A percentile compares a stretch with the other conserved stretches of the same genome.
Evolutionary conservation across 2,329 filamentous ascomycete species (phyloP).

Genomic region (Colletotrichum graminicola): DNA sequence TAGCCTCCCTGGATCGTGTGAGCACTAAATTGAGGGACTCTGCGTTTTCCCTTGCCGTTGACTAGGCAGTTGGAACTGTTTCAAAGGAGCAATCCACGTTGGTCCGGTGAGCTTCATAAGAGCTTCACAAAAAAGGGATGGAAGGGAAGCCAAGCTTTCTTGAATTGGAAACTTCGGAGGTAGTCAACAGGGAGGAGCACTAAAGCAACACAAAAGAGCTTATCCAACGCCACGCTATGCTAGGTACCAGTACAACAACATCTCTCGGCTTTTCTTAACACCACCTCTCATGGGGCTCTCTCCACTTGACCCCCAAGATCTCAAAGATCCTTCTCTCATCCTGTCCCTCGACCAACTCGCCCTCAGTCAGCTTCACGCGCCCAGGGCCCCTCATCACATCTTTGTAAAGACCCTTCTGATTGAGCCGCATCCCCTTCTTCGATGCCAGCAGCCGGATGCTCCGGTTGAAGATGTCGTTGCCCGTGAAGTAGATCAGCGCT

Average conservation of each 20-base stretch:
- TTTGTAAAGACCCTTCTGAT: slow-evolving; percentile 83
- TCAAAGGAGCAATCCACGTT: neutral
- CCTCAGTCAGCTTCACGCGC: slow-evolving; percentile 73
- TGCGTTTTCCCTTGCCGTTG: too few relatives aligned
- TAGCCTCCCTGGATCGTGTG: too few relatives aligned
- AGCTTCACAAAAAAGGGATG: neutral
- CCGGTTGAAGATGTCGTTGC: slow-evolving; percentile 94
- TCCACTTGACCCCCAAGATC: slow-evolving; percentile 85
- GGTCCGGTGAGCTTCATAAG: neutral
- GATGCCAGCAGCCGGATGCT: slow-evolving; percentile 84
- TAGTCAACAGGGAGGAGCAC: neutral
- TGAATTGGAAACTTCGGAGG: neutral
- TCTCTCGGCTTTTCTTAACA: slow-evolving; percentile 61
- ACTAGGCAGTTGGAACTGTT: neutral
- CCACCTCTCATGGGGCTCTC: slow-evolving; percentile 80
- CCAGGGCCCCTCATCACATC: slow-evolving; percentile 73
- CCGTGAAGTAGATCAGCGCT: slow-evolving; percentile 93
- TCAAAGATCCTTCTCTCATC: slow-evolving; percentile 87
- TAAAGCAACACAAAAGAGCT: neutral
- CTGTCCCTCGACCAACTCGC: slow-evolving; percentile 77
- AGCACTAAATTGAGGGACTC: neutral
- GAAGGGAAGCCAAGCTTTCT: neutral
- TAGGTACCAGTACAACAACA: neutral
- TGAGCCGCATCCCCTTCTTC: slow-evolving; percentile 85
- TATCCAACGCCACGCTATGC: slow-evolving; percentile 32